Percentiles rank a stretch among this genome's conserved stretches.
Evolutionary conservation across 306 rosid genomes (phyloP).

Genomic region (Lathyrus sativus): DNA sequence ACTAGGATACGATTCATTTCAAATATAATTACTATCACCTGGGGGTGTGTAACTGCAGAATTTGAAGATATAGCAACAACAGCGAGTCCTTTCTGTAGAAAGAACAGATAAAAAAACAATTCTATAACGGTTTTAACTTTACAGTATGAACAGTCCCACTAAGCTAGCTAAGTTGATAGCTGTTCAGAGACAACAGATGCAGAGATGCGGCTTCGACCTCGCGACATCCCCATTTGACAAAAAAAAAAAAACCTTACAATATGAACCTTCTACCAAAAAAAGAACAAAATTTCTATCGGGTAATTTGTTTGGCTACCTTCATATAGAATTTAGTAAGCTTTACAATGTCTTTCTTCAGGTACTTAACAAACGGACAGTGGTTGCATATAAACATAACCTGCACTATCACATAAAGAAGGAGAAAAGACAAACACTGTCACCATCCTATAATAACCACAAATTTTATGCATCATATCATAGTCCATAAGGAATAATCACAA

Average conservation of each 20-base stretch:
- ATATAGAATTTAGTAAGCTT: slow-evolving; percentile 75
- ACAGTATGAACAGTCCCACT: neutral
- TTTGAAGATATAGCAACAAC: slow-evolving; percentile 88
- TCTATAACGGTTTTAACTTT: slow-evolving; percentile 30
- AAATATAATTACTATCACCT: slow-evolving; percentile 54
- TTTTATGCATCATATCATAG: slow-evolving; percentile 19
- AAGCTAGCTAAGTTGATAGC: no score
- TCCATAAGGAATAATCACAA: slow-evolving; percentile 12
- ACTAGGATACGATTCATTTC: slow-evolving; percentile 35
- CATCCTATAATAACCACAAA: neutral
- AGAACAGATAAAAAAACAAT: slow-evolving; percentile 17
- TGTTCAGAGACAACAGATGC: no score
- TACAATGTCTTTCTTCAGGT: slow-evolving; percentile 73
- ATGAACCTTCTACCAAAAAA: neutral
- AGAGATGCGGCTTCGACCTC: no score
- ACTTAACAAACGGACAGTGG: slow-evolving; percentile 92
- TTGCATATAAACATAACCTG: slow-evolving; percentile 99
- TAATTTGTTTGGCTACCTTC: slow-evolving; percentile 57
- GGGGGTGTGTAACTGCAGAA: slow-evolving; percentile 79
- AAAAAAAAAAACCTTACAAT: slow-evolving; percentile 27
- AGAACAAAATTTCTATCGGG: slow-evolving; percentile 26
- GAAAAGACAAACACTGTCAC: no score
- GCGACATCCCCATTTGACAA: no score
- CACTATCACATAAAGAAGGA: no score
- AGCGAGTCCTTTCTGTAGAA: slow-evolving; percentile 79